Percentiles rank a stretch among this genome's conserved stretches.
Conservation (phyloP, 2,329 filamentous ascomycete genomes). For the Emydomyces testavorans region DNA sequence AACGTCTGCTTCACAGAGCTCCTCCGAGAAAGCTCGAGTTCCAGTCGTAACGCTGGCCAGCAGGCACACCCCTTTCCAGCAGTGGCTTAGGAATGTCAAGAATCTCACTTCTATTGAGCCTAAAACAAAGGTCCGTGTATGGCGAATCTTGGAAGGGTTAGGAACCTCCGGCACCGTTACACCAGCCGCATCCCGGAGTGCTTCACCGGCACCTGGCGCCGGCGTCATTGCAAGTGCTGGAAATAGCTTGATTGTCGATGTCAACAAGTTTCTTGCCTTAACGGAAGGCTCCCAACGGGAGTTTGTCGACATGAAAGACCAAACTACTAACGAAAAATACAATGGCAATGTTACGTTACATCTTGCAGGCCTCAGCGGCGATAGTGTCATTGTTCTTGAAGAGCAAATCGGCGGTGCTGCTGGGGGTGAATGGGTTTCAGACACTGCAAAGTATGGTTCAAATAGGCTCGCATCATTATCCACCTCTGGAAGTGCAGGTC, state of each 20-base stretch:
- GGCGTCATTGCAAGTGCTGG: constrained; percentile 33
- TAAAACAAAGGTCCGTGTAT: constrained; percentile 64
- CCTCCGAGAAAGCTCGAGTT: constrained; percentile 50
- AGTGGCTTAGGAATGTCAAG: constrained; percentile 69
- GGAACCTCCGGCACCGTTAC: constrained; percentile 37
- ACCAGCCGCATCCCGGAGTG: constrained; percentile 34
- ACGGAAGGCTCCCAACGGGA: constrained; percentile 54
- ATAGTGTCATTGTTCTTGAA: constrained; percentile 72
- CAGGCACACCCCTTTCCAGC: constrained; percentile 55
- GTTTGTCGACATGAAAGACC: constrained; percentile 52
- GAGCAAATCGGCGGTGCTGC: constrained; percentile 51
- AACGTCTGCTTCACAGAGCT: constrained; percentile 45
- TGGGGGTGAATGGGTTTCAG: constrained; percentile 47
- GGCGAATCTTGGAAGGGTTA: constrained; percentile 46
- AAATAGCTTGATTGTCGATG: constrained; percentile 49
- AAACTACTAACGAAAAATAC: constrained; percentile 61
- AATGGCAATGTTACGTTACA: constrained; percentile 61
- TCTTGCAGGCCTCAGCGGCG: constrained; percentile 55
- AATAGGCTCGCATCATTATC: constrained; percentile 42
- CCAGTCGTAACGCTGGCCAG: constrained; percentile 61
- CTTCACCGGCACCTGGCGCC: constrained; percentile 35
- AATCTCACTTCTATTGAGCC: constrained; percentile 53
- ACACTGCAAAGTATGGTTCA: constrained; percentile 29
- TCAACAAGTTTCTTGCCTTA: constrained; percentile 51
- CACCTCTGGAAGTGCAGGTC: constrained; percentile 29